Base-by-base conservation (phyloP, 331 rosid genomes). In the Acacia concinna region DNA sequence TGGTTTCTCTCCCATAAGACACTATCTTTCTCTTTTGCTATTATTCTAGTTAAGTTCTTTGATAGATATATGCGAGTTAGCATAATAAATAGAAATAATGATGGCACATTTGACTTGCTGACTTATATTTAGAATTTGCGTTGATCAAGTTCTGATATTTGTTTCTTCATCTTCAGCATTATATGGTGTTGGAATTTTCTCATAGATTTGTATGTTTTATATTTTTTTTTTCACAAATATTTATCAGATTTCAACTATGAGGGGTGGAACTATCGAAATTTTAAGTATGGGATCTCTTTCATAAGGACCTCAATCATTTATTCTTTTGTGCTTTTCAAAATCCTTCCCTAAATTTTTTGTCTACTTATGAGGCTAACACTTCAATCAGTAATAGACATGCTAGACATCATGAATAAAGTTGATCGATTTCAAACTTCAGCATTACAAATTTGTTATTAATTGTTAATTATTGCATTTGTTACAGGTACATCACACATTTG, bases 401-500 rank as follows among this genome's bases (percentile, higher is more conserved):
- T 13, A 31, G 15, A 75, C 32, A 34, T 70, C 76, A 43, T 66
- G n/a, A 27, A 37, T 62, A 18, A 78, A 49, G 47, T 74, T 34
- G 69, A 11, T 74, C 71, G 56, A 9, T 69, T 66, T 47, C 34
- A 41, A 76, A 20, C 20, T 71, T 6, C 51, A 23, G 28, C 15
- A 12, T 35, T 34, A 13, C 10, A 13, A 56, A 23, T 38, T 5
- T 15, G 12, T 71, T 34, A 37, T 79, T 14, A 38, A 38, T 47
- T 78, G 52, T 59, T 7, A 57, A 34, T 73, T 13, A n/a, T 63
- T 68, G 66, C 25, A 52, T n/a, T 17, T 28, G 30, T 65, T 86
- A 76, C 87, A 95, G 99, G 88, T 91, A 66, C 97, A 91, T 84
- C 97, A 93, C 83, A 95, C 99, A 49, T 93, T 95, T 82, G 97